Percentiles rank a stretch among this genome's conserved stretches.
Conservation (phyloP, 1,284 basidiomycete species). For the Farysia itapuensis region DNA sequence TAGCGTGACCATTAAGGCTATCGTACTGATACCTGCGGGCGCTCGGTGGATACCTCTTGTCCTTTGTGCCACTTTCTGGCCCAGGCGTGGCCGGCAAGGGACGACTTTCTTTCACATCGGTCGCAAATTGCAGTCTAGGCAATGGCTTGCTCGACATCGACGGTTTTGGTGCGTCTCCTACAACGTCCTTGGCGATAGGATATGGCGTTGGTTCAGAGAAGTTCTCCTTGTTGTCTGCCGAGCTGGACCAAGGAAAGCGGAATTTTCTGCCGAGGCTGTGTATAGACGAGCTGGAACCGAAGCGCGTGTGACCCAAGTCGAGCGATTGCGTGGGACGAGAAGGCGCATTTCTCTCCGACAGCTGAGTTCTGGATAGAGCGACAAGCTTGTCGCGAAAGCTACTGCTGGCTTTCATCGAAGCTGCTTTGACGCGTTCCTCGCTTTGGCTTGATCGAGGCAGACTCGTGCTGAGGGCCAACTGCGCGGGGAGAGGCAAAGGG, state of each 20-base stretch:
- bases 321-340: background rate
- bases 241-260: conserved; percentile 23
- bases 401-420: too few relatives aligned
- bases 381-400: too few relatives aligned
- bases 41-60: conserved; percentile 23
- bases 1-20: conserved; percentile 8
- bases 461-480: too few relatives aligned
- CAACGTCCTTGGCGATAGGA: conserved; percentile 1
- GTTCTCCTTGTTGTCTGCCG: conserved; percentile 6
- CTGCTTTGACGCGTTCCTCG: too few relatives aligned
- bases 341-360: conserved; percentile 1
- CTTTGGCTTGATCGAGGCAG: background rate
- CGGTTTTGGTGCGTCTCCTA: too few relatives aligned
- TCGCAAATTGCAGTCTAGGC: too few relatives aligned
- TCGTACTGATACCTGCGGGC: conserved; percentile 27
- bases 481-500: background rate
- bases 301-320: conserved; percentile 3
- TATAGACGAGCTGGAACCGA: conserved; percentile 17
- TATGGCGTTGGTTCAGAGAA: conserved; percentile 14
- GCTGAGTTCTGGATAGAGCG: conserved; percentile 8
- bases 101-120: background rate
- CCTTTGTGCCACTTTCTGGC: background rate
- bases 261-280: conserved; percentile 27
- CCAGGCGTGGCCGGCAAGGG: background rate
- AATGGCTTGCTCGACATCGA: too few relatives aligned